These are phyloP conservation scores for Diaporthe sp. DNA, from an alignment of 2,329 filamentous ascomycete species.

Conservation along the genomic window DNA sequence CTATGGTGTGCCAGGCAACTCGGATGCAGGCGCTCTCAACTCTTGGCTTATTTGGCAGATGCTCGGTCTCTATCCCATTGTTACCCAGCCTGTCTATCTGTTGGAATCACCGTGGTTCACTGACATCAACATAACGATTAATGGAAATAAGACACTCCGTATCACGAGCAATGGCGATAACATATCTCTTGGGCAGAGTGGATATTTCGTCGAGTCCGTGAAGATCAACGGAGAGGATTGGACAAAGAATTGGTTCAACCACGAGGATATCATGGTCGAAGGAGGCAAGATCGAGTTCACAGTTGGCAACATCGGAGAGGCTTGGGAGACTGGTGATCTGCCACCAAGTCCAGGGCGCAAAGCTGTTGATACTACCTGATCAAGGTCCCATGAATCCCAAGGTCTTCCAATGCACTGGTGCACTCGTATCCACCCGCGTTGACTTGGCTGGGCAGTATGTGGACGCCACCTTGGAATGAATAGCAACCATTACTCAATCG, in stretches of 20 bases:
- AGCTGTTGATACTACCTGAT: not conserved
- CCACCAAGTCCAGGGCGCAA: conserved; percentile 59
- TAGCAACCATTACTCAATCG: not conserved
- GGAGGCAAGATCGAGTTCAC: conserved; percentile 63
- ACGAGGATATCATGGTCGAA: conserved; percentile 59
- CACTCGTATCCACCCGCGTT: not conserved
- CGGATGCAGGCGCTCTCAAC: conserved; percentile 79
- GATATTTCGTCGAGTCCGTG: conserved; percentile 65
- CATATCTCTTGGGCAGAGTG: conserved; percentile 44
- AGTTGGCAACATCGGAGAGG: conserved; percentile 52
- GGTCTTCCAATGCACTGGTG: not conserved
- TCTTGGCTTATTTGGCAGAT: conserved; percentile 75
- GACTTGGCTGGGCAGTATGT: not conserved
- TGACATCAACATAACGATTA: conserved; percentile 67
- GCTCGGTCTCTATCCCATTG: conserved; percentile 78
- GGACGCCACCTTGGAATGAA: not conserved
- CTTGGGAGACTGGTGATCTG: conserved; percentile 63
- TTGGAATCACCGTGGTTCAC: conserved; percentile 78
- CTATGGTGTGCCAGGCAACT: conserved; percentile 76
- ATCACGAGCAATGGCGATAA: conserved; percentile 60
- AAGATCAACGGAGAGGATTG: conserved; percentile 65
- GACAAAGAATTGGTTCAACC: conserved; percentile 67
- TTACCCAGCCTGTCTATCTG: conserved; percentile 78
- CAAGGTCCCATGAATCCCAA: not conserved
- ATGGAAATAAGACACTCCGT: conserved; percentile 57